Conservation (phyloP, 139 green algal genomes). For the Chlamydomonas urium region DNA sequence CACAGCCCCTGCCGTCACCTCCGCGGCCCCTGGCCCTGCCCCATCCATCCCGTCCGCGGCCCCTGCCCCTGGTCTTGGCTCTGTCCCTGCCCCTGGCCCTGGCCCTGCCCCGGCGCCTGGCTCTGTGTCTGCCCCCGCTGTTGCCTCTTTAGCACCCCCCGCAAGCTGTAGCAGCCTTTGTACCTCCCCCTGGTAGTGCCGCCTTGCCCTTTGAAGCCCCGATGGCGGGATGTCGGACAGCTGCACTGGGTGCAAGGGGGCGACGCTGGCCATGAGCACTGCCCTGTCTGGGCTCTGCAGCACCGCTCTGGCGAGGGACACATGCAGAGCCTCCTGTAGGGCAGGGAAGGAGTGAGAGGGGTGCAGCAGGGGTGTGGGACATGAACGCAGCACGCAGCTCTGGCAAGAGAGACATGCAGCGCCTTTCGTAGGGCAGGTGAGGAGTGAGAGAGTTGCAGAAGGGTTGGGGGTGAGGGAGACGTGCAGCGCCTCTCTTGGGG, state of each 20-base stretch:
- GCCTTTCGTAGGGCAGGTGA: neutral
- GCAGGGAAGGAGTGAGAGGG: neutral
- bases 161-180: no score
- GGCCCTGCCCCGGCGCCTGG: no score
- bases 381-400: no score
- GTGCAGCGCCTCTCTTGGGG: no score
- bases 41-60: no score
- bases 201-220: neutral
- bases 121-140: no score
- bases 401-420: neutral
- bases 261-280: neutral
- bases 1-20: neutral
- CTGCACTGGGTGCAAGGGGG: neutral
- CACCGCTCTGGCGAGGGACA: slow-evolving; percentile 3
- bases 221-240: neutral
- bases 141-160: no score
- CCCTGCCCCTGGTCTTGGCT: no score
- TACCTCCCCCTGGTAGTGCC: neutral
- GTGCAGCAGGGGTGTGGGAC: neutral
- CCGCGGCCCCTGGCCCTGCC: no score
- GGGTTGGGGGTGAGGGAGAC: no score
- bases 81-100: no score
- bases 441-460: no score
- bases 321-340: slow-evolving; percentile 8
- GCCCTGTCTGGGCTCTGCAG: neutral